Base-by-base conservation (phyloP, 345 rosid genomes). In the Ceriops decandra region DNA sequence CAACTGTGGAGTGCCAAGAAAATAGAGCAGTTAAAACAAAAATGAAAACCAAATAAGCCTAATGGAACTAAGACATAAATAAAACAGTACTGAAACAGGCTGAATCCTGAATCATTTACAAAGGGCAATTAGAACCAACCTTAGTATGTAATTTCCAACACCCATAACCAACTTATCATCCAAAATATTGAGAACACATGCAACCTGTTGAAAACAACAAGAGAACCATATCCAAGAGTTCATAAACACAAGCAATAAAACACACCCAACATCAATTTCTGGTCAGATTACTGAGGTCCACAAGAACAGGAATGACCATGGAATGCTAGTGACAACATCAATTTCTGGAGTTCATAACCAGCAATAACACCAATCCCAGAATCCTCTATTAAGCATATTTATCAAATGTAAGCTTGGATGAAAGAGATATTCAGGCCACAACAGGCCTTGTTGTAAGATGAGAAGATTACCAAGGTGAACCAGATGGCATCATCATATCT, bases 121-220 rank as follows among this genome's bases (percentile, higher is more conserved):
- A 21, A 24, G 8, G 54, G 38, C 28, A 53, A 52, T 11, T 3
- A 7, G 77, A 63, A 77, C 78, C 56, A 52, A 95, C 99, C 99
- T 95, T 81, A 88, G 60, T 68, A 95, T 90, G 85, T 85, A 95
- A 82, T 91, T 78, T 79, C 96, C 99, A 71, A 95, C 84, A 78
- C 80, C 81, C 59, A 64, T 76, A 65, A 82, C 76, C 74, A 95
- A 87, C 66, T 87, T 92, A 67, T 87, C 86, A 81, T 91, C 91
- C 85, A 91, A 68, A 80, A 89, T 86, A 77, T 88, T 87, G 67
- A 95, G 82, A 33, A 84, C 77, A 73, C 95, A 87, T n/a, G 99
- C 99, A 74, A 89, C 87, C 97, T 91, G 81, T 24, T 35, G 38
- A 36, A 36, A 69, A 35, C 30, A 75, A 64, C 42, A 62, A 35